Evolutionary conservation across 306 rosid genomes (phyloP), one percentile per base, ranked within the genome.

Genomic region (Fagus sylvatica): DNA sequence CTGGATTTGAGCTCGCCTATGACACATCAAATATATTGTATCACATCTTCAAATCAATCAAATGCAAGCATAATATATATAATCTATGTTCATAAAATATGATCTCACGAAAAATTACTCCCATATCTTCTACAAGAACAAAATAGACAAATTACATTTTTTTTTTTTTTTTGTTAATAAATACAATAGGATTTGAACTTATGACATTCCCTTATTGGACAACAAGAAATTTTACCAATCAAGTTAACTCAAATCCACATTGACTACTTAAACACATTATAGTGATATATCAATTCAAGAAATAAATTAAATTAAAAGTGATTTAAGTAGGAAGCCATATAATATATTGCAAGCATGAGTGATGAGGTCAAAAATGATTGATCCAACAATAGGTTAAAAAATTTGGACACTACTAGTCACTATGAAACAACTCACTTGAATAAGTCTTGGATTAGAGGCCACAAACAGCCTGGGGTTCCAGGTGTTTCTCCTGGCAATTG

Each of bases 371-470:
- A 7, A 22, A 34, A 62, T 32, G 19, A 30, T 34, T 3, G 37
- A 2, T 33, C 30, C 59, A 56, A 12, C 51, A 46, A 22, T 22
- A 22, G 28, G 28, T 22, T 22, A 22, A 22, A 22, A 22, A 46
- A 46, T 46, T 46, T 46, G 3, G 51, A 46, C 15, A 46, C 51
- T 46, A 15, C 9, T 46, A 43, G 7, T 43, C 13, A 9, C 15
- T 8, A 11, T 32, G 22, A 32, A 61, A 3, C 33, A 19, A 77
- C 16, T 69, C 83, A 91, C 95, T 48, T 90, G 93, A 72, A 88
- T 73, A 7, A 49, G 76, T 83, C 96, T 87, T 2, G 82, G 83
- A 56, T 86, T 67, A 11, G 87, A 72, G 4, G 90, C 88, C 40
- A 85, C 83, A 41, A 88, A 80, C 10, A 76, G 49, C 34, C 76